These are phyloP conservation scores for Cystobasidium tubakii DNA, from an alignment of 768 basidiomycete species.

Conservation along the genomic window DNA sequence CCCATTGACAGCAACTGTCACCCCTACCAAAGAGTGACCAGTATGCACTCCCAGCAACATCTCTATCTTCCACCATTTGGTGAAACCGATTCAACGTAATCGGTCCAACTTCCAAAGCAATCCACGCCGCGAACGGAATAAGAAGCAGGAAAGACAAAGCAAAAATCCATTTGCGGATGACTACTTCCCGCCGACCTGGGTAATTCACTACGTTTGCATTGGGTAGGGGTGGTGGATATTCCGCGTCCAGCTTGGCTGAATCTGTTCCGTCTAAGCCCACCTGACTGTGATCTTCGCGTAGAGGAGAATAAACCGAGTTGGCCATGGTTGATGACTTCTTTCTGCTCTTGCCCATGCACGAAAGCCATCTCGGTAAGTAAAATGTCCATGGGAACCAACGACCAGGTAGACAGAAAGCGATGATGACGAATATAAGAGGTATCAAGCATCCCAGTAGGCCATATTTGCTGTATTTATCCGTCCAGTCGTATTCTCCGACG, in stretches of 20 bases:
- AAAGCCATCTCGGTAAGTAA: slow-evolving; percentile 9
- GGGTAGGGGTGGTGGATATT: neutral
- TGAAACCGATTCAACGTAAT: slow-evolving; percentile 12
- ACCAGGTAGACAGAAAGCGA: slow-evolving; percentile 34
- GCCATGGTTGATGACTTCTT: neutral
- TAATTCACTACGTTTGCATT: neutral
- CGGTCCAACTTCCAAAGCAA: slow-evolving; percentile 24
- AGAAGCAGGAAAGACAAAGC: slow-evolving; percentile 31
- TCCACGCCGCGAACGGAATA: slow-evolving; percentile 15
- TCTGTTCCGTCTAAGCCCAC: neutral
- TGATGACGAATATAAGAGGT: slow-evolving; percentile 36
- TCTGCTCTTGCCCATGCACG: neutral
- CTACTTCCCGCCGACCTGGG: neutral
- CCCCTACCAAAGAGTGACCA: slow-evolving; percentile 44
- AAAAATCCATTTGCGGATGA: slow-evolving; percentile 33
- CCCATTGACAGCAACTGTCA: slow-evolving; percentile 43
- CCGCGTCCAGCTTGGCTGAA: neutral
- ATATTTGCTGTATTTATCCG: slow-evolving; percentile 39
- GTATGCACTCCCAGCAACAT: slow-evolving; percentile 40
- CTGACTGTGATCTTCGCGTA: slow-evolving; percentile 2
- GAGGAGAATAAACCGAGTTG: neutral
- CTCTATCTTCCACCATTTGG: neutral
- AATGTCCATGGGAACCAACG: slow-evolving; percentile 39
- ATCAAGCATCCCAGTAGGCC: slow-evolving; percentile 37
- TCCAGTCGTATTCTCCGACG: slow-evolving; percentile 46